These are phyloP conservation scores for Fomitopsis palustris DNA, from an alignment of 1,284 basidiomycete species.

Conservation along the genomic window DNA sequence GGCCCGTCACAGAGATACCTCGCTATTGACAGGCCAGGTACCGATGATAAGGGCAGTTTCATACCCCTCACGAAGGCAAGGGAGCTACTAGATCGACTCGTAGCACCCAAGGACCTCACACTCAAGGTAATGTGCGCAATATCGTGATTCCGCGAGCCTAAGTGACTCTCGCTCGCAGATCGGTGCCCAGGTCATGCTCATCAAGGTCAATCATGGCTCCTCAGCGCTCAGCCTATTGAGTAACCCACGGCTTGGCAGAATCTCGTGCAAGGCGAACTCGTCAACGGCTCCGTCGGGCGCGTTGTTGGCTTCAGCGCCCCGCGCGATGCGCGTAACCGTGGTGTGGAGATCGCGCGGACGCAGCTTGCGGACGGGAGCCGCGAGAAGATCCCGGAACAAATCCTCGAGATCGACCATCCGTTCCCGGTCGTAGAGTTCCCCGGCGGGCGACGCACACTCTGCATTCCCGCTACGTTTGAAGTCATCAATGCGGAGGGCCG, in stretches of 20 bases:
- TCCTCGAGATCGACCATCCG: slow-evolving; percentile 8
- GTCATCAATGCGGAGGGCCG: slow-evolving; percentile 49
- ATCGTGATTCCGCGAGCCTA: no score
- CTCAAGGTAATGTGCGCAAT: slow-evolving; percentile 22
- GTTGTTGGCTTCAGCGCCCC: slow-evolving; percentile 60
- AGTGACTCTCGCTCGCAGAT: slow-evolving; percentile 16
- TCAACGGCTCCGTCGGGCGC: slow-evolving; percentile 87
- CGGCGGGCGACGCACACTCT: slow-evolving; percentile 39
- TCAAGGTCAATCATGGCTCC: slow-evolving; percentile 47
- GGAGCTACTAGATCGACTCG: slow-evolving; percentile 27
- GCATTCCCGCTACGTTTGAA: slow-evolving; percentile 53
- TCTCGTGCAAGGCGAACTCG: slow-evolving; percentile 47
- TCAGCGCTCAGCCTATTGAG: not conserved
- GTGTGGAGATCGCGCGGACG: slow-evolving; percentile 31
- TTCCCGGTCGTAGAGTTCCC: slow-evolving; percentile 61
- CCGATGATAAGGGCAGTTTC: slow-evolving; percentile 18
- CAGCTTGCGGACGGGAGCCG: not conserved
- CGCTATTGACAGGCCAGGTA: slow-evolving; percentile 33
- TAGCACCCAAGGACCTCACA: slow-evolving; percentile 27
- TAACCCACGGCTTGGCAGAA: not conserved
- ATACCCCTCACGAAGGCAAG: slow-evolving; percentile 19
- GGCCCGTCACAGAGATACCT: slow-evolving; percentile 32
- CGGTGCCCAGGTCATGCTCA: slow-evolving; percentile 73
- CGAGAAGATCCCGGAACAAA: slow-evolving; percentile 4
- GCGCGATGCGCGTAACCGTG: slow-evolving; percentile 42